A percentile compares a stretch with the other conserved stretches of the same genome.
Evolutionary conservation across 441 rosid species (phyloP).

Genomic region (Metrosideros polymorpha): DNA sequence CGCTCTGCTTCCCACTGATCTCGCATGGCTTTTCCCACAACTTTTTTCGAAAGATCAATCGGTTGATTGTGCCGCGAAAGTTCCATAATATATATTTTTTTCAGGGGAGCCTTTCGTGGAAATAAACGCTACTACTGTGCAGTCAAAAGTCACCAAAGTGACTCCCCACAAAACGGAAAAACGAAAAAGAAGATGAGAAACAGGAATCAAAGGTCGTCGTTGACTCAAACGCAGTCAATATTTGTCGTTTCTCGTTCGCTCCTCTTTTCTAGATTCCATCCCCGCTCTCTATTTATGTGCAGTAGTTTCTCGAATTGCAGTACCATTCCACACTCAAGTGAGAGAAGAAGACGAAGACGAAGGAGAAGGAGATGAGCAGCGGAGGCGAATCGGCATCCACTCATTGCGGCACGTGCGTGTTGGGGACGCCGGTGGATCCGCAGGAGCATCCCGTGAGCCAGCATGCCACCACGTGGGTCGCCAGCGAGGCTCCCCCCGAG

Average conservation of each 20-base stretch:
- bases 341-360: background rate
- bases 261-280: background rate
- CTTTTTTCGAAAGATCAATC: no score
- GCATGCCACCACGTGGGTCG: background rate
- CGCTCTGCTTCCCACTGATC: background rate
- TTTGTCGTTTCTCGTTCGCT: background rate
- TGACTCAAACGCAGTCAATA: background rate
- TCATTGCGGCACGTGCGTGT: background rate
- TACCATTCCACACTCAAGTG: background rate
- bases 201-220: background rate
- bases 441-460: background rate
- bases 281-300: background rate
- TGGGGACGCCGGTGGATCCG: background rate
- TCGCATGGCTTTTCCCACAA: background rate
- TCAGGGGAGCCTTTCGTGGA: fast-evolving
- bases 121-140: no score
- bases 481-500: background rate
- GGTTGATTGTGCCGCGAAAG: background rate
- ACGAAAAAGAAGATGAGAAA: no score
- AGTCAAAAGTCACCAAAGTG: no score
- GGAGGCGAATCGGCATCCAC: background rate
- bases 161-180: no score
- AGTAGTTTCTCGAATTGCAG: background rate
- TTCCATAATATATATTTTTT: background rate
- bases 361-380: background rate